A percentile compares a stretch with the other conserved stretches of the same genome.
These are phyloP conservation scores for Violaceomyces palustris DNA, from an alignment of 1,284 basidiomycete genomes.

Conservation along the genomic window DNA sequence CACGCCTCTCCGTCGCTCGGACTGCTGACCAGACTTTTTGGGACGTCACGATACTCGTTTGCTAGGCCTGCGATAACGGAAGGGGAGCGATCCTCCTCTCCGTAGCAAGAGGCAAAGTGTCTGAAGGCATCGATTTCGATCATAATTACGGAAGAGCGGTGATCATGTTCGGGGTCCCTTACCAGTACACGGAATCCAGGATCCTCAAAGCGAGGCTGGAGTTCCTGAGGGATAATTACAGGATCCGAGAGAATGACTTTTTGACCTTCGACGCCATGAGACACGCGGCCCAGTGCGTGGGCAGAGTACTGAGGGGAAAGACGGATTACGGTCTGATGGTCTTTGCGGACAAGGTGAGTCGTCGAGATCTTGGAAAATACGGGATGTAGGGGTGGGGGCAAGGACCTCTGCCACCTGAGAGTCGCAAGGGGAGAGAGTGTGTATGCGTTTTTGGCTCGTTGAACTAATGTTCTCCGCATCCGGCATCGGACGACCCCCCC, in stretches of 20 bases:
- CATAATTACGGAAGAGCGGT: conserved; percentile 93
- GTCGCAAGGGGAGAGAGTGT: too few species aligned
- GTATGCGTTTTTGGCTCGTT: too few species aligned
- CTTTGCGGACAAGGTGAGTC: conserved; percentile 75
- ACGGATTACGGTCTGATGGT: conserved; percentile 99
- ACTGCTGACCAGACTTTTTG: too few species aligned
- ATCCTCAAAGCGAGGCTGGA: conserved; percentile 96
- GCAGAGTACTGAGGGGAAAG: conserved; percentile 92
- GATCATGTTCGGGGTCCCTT: conserved; percentile 99
- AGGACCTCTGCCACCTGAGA: too few species aligned
- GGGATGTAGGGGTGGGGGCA: too few species aligned
- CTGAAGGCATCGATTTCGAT: conserved; percentile 99
- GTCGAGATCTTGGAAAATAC: not conserved
- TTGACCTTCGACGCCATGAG: conserved; percentile 99
- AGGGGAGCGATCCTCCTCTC: conserved; percentile 93
- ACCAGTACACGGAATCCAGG: conserved; percentile 97
- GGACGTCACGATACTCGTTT: not conserved
- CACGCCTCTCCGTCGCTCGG: too few species aligned
- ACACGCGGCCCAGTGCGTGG: conserved; percentile 97
- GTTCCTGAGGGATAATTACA: conserved; percentile 95
- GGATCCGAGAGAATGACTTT: conserved; percentile 97
- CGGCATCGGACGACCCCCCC: not conserved
- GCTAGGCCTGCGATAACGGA: conserved; percentile 93
- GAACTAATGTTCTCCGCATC: too few species aligned
- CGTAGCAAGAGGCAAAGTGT: conserved; percentile 97